Conservation (phyloP, 208 protist species). For the Leishmania arabica region DNA sequence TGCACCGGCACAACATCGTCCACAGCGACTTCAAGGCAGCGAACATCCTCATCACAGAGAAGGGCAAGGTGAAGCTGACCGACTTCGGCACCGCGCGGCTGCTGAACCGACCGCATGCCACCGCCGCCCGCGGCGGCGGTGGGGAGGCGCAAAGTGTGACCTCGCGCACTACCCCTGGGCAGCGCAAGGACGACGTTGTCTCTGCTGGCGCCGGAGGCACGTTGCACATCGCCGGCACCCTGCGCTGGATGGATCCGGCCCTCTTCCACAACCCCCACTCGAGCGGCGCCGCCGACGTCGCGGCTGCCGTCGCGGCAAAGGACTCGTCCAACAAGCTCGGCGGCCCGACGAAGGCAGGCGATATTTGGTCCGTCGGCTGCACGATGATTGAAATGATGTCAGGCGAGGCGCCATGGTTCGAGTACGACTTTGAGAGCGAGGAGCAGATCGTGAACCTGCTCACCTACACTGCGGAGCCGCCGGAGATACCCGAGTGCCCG, state of each 20-base stretch:
- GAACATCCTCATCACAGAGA: slow-evolving; percentile 92
- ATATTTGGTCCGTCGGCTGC: slow-evolving; percentile 93
- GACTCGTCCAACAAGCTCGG: slow-evolving; percentile 2
- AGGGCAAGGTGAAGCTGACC: slow-evolving; percentile 83
- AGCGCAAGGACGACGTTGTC: slow-evolving; percentile 25
- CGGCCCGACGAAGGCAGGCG: slow-evolving; percentile 78
- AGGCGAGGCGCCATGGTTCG: slow-evolving; percentile 82
- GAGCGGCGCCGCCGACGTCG: not conserved
- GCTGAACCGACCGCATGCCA: slow-evolving; percentile 54
- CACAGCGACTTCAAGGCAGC: slow-evolving; percentile 92
- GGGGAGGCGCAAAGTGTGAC: slow-evolving; percentile 13
- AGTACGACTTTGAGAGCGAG: slow-evolving; percentile 90
- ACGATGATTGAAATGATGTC: slow-evolving; percentile 92
- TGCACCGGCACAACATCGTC: slow-evolving; percentile 89
- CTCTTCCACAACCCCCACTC: slow-evolving; percentile 55
- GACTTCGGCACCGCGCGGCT: slow-evolving; percentile 91
- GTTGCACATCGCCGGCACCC: slow-evolving; percentile 74
- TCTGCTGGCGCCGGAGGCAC: slow-evolving; percentile 36
- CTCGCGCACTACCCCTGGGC: slow-evolving; percentile 6
- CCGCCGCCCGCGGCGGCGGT: slow-evolving; percentile 6
- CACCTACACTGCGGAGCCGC: slow-evolving; percentile 74
- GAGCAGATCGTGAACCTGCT: slow-evolving; percentile 90
- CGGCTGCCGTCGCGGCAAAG: not conserved
- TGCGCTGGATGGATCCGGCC: slow-evolving; percentile 90
- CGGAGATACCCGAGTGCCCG: slow-evolving; percentile 75